phyloP scores from a whole-genome alignment of 1,284 basidiomycete species.

The Leucoagaricus sp. region DNA sequence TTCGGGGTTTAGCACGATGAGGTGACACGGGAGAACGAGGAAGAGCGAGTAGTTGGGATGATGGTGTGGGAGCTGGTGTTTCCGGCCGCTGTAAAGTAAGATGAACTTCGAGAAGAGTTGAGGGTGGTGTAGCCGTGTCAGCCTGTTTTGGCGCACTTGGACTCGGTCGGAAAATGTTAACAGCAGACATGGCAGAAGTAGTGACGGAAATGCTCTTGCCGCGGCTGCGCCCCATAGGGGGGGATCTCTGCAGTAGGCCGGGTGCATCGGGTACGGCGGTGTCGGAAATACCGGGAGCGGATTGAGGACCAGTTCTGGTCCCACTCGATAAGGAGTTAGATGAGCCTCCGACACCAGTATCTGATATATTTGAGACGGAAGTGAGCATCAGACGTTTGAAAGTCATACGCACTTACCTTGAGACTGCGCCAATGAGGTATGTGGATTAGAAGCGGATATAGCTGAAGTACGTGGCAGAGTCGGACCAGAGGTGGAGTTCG shows the following conservation, averaged over 20 bases:
- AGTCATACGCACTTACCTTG: not conserved
- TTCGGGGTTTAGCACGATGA: conserved; percentile 12
- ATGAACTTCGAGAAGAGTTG: not conserved
- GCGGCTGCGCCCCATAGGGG: not conserved
- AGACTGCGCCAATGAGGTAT: not conserved
- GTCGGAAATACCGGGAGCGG: not conserved
- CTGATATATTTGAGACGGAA: not conserved
- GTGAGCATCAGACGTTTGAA: not conserved
- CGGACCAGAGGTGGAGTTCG: not conserved
- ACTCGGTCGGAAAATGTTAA: not conserved
- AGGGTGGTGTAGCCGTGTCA: not conserved
- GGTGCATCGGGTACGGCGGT: not conserved
- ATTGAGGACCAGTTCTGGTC: not conserved
- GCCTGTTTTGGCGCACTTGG: not conserved
- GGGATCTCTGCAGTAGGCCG: not conserved
- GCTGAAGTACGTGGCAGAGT: not conserved
- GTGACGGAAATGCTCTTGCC: conserved; percentile 7
- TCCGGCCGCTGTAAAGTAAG: not conserved
- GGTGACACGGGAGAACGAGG: conserved; percentile 11
- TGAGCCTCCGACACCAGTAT: no score
- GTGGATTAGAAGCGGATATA: not conserved
- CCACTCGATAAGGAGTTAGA: no score
- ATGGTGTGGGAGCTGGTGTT: not conserved
- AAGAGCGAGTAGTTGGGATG: not conserved
- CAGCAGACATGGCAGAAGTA: not conserved